These are phyloP conservation scores for Hypoxylon sp. DNA, from an alignment of 2,329 filamentous ascomycete genomes.

Conservation along the genomic window DNA sequence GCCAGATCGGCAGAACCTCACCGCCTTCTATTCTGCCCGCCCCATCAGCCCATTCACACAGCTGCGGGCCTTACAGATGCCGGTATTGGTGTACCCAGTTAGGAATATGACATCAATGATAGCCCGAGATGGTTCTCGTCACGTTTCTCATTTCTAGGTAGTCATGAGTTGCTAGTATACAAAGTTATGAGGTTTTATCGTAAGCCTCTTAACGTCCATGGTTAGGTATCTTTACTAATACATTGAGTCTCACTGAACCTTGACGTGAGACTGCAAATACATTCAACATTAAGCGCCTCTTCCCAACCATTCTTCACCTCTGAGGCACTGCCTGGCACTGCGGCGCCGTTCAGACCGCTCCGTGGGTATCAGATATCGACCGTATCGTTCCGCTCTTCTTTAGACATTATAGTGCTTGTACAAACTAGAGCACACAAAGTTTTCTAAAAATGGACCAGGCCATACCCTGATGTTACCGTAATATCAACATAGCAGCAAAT, in stretches of 20 bases:
- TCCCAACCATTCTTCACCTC: conserved; percentile 1
- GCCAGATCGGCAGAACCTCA: conserved; percentile 21
- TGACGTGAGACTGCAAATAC: conserved; percentile 15
- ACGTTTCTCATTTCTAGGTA: conserved; percentile 28
- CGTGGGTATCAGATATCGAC: conserved; percentile 6
- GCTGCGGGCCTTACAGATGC: not conserved
- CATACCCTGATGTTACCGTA: conserved; percentile 20
- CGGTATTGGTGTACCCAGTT: not conserved
- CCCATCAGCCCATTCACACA: not conserved
- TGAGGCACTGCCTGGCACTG: conserved; percentile 4
- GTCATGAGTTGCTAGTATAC: conserved; percentile 20
- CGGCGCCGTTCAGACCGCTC: conserved; percentile 6
- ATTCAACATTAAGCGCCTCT: conserved; percentile 4
- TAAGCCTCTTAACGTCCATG: conserved; percentile 4
- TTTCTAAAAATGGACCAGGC: not conserved
- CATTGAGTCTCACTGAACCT: conserved; percentile 13
- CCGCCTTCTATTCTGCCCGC: conserved; percentile 6
- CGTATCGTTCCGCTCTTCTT: conserved; percentile 14
- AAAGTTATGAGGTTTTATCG: conserved; percentile 14
- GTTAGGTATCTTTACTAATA: conserved; percentile 28
- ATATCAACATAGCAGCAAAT: conserved; percentile 23
- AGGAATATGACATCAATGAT: not conserved
- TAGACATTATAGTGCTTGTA: conserved; percentile 39
- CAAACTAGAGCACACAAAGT: conserved; percentile 20
- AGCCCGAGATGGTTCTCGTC: not conserved